Conservation (phyloP, 1,284 basidiomycete genomes). For the Naganishia sp. region DNA sequence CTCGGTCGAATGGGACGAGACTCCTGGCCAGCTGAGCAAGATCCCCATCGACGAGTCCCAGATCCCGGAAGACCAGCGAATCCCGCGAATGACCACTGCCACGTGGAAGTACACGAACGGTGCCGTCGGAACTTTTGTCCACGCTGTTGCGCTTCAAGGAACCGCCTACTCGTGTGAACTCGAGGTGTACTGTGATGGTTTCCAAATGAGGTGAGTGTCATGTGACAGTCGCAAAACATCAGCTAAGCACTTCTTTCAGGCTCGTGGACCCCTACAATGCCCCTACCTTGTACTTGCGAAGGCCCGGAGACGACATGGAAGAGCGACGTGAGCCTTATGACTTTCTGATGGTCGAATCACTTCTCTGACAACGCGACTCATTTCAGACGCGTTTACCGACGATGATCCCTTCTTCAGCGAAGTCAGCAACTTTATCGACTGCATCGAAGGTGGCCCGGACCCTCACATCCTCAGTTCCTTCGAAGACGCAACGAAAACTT, state of each 20-base stretch:
- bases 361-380: background rate
- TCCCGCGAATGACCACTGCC: conserved; percentile 53
- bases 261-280: conserved; percentile 75
- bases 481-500: conserved; percentile 80
- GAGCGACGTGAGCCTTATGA: conserved; percentile 65
- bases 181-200: conserved; percentile 88
- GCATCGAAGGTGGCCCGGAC: conserved; percentile 62
- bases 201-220: conserved; percentile 53
- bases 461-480: conserved; percentile 52
- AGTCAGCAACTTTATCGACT: conserved; percentile 78
- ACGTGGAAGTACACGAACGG: conserved; percentile 81
- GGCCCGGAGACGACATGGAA: conserved; percentile 80
- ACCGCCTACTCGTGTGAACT: conserved; percentile 89
- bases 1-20: conserved; percentile 87
- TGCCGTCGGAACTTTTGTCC: conserved; percentile 84
- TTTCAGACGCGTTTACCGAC: conserved; percentile 56
- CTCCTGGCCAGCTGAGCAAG: conserved; percentile 69
- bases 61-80: conserved; percentile 53
- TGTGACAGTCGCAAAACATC: background rate
- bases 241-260: conserved; percentile 55
- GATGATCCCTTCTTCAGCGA: conserved; percentile 93
- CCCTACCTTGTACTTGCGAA: conserved; percentile 79
- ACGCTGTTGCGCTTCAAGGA: conserved; percentile 84
- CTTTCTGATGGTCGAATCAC: conserved; percentile 3
- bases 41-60: conserved; percentile 58